Base-by-base conservation (phyloP, 2,329 filamentous ascomycete genomes). In the Blastomyces silverae region DNA sequence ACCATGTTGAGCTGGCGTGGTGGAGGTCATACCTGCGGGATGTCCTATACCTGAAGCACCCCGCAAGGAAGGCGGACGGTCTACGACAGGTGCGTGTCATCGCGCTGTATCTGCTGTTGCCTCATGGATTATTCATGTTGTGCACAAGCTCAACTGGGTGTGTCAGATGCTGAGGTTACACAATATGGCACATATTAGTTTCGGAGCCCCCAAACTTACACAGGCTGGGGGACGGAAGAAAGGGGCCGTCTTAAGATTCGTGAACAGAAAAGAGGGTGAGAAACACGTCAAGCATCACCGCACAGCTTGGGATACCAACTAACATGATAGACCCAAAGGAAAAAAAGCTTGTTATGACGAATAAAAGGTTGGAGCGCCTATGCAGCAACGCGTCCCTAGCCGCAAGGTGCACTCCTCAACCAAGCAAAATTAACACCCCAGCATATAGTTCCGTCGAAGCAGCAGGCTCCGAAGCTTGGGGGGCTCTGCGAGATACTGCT, bases 61-160 rank as follows among this genome's bases (percentile, higher is more conserved):
- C 28, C 13, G 37, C 25, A 48, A 34, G 39, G 8, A 61, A 8
- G 44, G 15, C 2, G 15, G 8, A 50, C 2, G n/a, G 37, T 44
- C 20, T 15, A 48, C 22, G 44, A 20, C 7, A 48, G 44, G 25
- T 20, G 20, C 48, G 10, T 25, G 28, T 6, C 59, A 31, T 37
- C 25, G 28, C 17, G 17, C 28, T 61, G 59, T 61, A 37, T 25
- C 42, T 34, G 25, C 7, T 20, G 17, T 34, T 13, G 20, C 59
- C 28, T 50, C 59, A 52, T 42, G 57, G 20, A 22, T 50, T 34
- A 39, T 61, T 28, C 59, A 61, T 22, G 59, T 61, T 61, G 59
- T 31, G 59, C 44, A 50, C 59, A 50, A 37, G 11, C 31, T 61
- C 42, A 37, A 50, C 34, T 52, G 25, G 31, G 20, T n/a, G 25